phyloP scores from a whole-genome alignment of 139 green algal genomes.

The Chlorella sorokiniana region DNA sequence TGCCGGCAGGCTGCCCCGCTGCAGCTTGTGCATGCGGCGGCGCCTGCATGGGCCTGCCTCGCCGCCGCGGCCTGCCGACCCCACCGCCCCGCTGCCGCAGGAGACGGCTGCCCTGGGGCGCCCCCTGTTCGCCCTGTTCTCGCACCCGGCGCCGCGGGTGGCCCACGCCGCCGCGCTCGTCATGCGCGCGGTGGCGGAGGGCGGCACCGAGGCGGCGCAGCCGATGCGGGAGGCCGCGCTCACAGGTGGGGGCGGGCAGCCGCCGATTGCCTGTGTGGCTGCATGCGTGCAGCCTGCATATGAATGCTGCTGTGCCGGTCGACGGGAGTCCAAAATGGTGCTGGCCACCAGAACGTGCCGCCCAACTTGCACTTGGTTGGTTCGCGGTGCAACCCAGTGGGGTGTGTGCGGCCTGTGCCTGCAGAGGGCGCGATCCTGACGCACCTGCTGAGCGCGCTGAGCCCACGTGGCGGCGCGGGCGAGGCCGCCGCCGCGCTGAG shows the following conservation, averaged over 20 bases:
- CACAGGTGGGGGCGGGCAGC: neutral
- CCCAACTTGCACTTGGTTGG: too few species aligned
- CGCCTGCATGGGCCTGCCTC: too few species aligned
- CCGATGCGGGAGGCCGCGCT: conserved; percentile 87
- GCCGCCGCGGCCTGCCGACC: too few species aligned
- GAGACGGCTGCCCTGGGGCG: conserved; percentile 67
- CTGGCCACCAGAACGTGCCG: too few species aligned
- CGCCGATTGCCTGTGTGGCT: neutral
- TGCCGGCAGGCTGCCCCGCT: too few species aligned
- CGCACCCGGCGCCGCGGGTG: conserved; percentile 68
- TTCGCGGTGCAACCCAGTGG: too few species aligned
- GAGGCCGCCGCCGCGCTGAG: conserved; percentile 35
- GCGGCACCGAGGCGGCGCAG: conserved; percentile 69
- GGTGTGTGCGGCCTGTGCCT: too few species aligned
- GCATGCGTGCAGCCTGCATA: neutral
- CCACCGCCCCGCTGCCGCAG: neutral
- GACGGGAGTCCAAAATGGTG: too few species aligned
- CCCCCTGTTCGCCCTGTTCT: conserved; percentile 81
- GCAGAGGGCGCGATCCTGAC: conserved; percentile 81
- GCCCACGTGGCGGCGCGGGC: neutral
- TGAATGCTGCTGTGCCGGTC: too few species aligned
- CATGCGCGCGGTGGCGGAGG: conserved; percentile 80
- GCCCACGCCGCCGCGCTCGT: conserved; percentile 69
- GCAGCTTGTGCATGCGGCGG: too few species aligned
- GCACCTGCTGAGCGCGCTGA: conserved; percentile 70